These are phyloP conservation scores for Cadophora sp. DNA, from an alignment of 2,329 filamentous ascomycete species.

Conservation along the genomic window DNA sequence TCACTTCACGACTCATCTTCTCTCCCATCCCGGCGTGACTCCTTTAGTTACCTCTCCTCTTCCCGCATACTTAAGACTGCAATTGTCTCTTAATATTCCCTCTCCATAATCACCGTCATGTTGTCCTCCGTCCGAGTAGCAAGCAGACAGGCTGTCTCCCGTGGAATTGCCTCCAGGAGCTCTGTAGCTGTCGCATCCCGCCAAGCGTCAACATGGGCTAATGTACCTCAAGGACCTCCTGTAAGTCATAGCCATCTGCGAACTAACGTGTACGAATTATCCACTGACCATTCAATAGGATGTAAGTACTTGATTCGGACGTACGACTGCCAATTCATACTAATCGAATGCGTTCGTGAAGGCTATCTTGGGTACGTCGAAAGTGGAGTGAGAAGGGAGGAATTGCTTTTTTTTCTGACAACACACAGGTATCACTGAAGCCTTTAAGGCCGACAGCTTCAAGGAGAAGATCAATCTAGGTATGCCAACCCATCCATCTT, in stretches of 20 bases:
- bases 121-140: conserved; percentile 61
- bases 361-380: conserved; percentile 76
- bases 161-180: conserved; percentile 36
- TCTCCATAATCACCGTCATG: conserved; percentile 51
- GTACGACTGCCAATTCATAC: conserved; percentile 43
- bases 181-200: conserved; percentile 35
- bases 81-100: neutral
- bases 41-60: neutral
- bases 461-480: conserved; percentile 97
- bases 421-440: conserved; percentile 83
- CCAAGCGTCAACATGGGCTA: conserved; percentile 78
- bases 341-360: conserved; percentile 47
- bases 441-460: conserved; percentile 96
- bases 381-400: conserved; percentile 23
- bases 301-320: conserved; percentile 40
- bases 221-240: conserved; percentile 91
- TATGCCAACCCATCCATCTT: conserved; percentile 49
- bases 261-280: conserved; percentile 18
- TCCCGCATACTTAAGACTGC: conserved; percentile 13
- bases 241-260: conserved; percentile 60
- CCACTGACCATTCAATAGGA: conserved; percentile 42
- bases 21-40: neutral
- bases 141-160: conserved; percentile 53
- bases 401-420: conserved; percentile 41
- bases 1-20: conserved; percentile 1